Percentiles rank a stretch among this genome's conserved stretches.
These are phyloP conservation scores for Cladosporium velox DNA, from an alignment of 2,329 filamentous ascomycete species.

Conservation along the genomic window DNA sequence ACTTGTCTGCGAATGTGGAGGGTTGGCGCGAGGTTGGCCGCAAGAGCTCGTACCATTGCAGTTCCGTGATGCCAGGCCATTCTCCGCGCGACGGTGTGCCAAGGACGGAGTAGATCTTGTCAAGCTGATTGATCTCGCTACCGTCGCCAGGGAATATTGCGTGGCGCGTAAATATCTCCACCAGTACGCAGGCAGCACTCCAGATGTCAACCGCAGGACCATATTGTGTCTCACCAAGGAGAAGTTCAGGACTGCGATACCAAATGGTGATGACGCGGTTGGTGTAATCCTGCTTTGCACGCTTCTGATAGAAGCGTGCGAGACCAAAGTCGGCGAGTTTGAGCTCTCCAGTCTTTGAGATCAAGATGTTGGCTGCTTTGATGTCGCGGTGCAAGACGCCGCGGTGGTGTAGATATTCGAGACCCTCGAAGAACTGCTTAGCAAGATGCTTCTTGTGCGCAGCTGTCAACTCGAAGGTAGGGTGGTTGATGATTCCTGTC, in stretches of 20 bases:
- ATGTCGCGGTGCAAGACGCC: conserved; percentile 98
- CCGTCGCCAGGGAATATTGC: conserved; percentile 96
- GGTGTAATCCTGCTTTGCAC: conserved; percentile 89
- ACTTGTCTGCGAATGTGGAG: conserved; percentile 79
- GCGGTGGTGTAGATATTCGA: conserved; percentile 88
- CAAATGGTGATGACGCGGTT: conserved; percentile 99
- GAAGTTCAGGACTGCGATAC: conserved; percentile 89
- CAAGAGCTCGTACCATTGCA: conserved; percentile 95
- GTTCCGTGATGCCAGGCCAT: conserved; percentile 88
- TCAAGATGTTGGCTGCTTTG: conserved; percentile 92
- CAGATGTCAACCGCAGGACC: conserved; percentile 90
- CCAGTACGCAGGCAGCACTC: conserved; percentile 94
- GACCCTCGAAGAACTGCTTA: conserved; percentile 86
- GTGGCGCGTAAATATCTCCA: conserved; percentile 92
- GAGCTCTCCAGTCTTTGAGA: conserved; percentile 87
- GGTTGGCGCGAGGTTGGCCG: conserved; percentile 72
- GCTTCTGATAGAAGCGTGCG: conserved; percentile 93
- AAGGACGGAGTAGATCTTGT: conserved; percentile 92
- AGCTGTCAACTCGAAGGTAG: conserved; percentile 79
- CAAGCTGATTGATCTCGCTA: conserved; percentile 91
- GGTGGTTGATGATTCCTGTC: conserved; percentile 92
- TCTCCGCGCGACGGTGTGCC: conserved; percentile 82
- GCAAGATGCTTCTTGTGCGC: conserved; percentile 92
- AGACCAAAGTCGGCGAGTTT: conserved; percentile 97
- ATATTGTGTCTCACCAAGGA: conserved; percentile 87